These are phyloP conservation scores for Phytophthora hybrid DNA, from an alignment of 352 stramenopile species.

Conservation along the genomic window DNA sequence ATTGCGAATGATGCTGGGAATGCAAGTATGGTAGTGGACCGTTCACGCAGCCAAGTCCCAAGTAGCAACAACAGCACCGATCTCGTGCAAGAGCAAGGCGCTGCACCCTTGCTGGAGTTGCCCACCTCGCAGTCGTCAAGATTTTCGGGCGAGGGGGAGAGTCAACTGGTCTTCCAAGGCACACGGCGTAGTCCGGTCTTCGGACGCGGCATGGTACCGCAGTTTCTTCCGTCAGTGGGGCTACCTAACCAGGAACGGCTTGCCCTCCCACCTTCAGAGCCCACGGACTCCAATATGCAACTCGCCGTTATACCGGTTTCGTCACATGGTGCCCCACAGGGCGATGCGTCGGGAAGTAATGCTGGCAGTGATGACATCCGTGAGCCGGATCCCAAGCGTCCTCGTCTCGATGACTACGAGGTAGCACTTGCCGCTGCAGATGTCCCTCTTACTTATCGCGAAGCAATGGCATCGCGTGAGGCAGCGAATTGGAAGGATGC, in stretches of 20 bases:
- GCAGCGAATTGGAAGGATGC: constrained; percentile 13
- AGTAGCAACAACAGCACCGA: neutral
- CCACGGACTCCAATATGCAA: neutral
- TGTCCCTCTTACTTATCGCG: constrained; percentile 4
- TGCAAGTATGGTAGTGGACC: neutral
- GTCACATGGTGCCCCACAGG: neutral
- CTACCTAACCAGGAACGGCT: neutral
- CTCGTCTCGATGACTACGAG: constrained; percentile 9
- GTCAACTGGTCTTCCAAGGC: neutral
- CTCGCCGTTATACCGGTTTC: neutral
- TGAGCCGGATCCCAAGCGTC: constrained; percentile 9
- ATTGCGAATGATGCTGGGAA: neutral
- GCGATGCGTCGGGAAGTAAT: neutral
- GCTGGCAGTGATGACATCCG: neutral
- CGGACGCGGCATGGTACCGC: neutral
- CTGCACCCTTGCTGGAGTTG: neutral
- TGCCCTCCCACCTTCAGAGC: neutral
- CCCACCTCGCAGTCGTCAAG: neutral
- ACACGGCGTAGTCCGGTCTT: neutral
- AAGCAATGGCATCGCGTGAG: constrained; percentile 8
- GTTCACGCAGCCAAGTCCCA: neutral
- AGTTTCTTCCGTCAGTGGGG: constrained; percentile 1
- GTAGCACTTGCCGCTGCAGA: constrained; percentile 1
- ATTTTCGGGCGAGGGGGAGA: neutral
- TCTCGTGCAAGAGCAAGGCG: neutral